Evolutionary conservation across 768 basidiomycete genomes (phyloP), one percentile per base, ranked within the genome.

Genomic region (Chiua virens): DNA sequence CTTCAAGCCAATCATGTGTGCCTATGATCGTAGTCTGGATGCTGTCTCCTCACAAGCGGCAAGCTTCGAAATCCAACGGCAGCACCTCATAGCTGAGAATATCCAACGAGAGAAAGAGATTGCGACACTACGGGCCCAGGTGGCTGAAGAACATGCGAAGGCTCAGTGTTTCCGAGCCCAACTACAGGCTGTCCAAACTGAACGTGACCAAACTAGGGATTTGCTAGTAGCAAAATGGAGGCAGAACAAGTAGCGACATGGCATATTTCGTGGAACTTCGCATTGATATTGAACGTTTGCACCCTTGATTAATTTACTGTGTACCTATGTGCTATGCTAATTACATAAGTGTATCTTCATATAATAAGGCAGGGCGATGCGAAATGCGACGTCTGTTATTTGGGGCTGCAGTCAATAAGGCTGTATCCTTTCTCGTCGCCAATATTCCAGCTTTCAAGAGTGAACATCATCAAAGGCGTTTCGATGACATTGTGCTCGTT

Each of bases 381-480:
- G 6, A 15, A 34, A 17, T 17, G 34, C 7, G 34, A 17, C 15
- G 17, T 34, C 25, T 25, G 13, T 60, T 34, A 47, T 21, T 38
- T 9, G 10, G 55, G 25, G 28, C 22, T 42, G 23, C 53, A 69
- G n/a, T 49, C 36, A 28, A 71, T 43, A n/a, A 69, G 61, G 18
- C 54, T 18, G 34, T 65, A 69, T 41, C 56, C 55, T 44, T 23
- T 63, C 39, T 57, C 54, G 17, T 51, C 37, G 1, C 39, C 54
- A 28, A 58, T 32, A 22, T 58, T 54, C 67, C 69, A 71, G 30
- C 69, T 71, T 37, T 68, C 65, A 17, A 69, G 13, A 5, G 58
- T 61, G 46, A 71, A 71, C 15, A 11, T 35, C 60, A 68, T 61
- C 42, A 25, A 18, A 0, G 68, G 65, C 5, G 68, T 60, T 22